Evolutionary conservation across 2,329 filamentous ascomycete genomes (phyloP).

Genomic region (Alternaria gaisen): DNA sequence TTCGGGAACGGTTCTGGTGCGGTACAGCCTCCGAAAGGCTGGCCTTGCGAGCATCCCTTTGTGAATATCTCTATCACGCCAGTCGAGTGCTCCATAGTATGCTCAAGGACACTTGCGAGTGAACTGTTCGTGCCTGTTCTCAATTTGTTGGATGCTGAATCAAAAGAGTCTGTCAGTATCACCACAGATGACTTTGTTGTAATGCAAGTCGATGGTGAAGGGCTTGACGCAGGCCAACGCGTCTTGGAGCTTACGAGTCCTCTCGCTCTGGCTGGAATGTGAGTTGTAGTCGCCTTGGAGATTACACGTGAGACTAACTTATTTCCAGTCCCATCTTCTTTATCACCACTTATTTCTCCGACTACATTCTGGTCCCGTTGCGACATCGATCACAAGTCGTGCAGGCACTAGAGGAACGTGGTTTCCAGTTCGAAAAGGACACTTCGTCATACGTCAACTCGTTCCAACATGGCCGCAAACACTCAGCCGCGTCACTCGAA

Average conservation of each 20-base stretch:
- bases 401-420: conserved; percentile 76
- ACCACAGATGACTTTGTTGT: conserved; percentile 86
- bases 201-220: conserved; percentile 88
- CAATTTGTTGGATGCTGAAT: conserved; percentile 63
- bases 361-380: conserved; percentile 90
- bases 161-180: conserved; percentile 67
- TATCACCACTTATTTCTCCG: conserved; percentile 97
- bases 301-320: conserved; percentile 12
- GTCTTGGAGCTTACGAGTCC: conserved; percentile 93
- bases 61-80: conserved; percentile 93
- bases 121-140: conserved; percentile 79
- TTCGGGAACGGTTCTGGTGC: conserved; percentile 40
- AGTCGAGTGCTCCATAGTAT: conserved; percentile 91
- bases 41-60: conserved; percentile 74
- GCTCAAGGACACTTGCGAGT: conserved; percentile 76
- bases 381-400: conserved; percentile 79
- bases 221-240: conserved; percentile 87
- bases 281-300: conserved; percentile 38
- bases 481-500: conserved; percentile 58
- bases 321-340: conserved; percentile 83
- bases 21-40: conserved; percentile 50
- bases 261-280: conserved; percentile 88
- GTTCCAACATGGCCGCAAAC: conserved; percentile 59
- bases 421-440: conserved; percentile 80
- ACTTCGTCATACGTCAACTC: conserved; percentile 69